Evolutionary conservation across 257 asterid species (phyloP).

Genomic region (Solanum ossicruentum): DNA sequence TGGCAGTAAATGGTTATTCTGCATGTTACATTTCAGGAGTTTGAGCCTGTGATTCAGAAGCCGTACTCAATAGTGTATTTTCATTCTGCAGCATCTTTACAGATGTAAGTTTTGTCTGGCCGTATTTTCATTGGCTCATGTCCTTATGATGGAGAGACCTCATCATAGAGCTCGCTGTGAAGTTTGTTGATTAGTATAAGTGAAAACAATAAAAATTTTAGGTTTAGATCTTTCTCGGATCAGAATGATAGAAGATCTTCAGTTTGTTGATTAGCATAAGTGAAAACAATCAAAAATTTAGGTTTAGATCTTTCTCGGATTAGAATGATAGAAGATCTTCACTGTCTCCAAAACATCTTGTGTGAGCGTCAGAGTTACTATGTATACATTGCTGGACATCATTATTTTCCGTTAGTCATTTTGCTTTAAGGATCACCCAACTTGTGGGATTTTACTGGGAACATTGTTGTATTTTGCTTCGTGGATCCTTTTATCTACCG

Average conservation of each 20-base stretch:
- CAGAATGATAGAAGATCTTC: neutral
- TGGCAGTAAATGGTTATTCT: neutral
- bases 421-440: neutral
- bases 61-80: constrained; percentile 83
- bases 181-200: neutral
- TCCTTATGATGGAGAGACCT: neutral
- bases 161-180: neutral
- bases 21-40: constrained; percentile 51
- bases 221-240: neutral
- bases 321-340: neutral
- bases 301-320: neutral
- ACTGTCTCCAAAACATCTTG: neutral
- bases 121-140: neutral
- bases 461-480: neutral
- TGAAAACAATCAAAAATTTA: neutral
- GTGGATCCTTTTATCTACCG: neutral
- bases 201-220: neutral
- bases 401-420: neutral
- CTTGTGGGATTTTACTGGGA: too few relatives aligned
- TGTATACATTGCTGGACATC: neutral
- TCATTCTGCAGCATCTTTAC: constrained; percentile 93
- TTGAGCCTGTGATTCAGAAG: constrained; percentile 94
- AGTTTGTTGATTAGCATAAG: neutral
- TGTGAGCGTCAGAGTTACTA: neutral
- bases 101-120: constrained; percentile 37